A percentile compares a stretch with the other conserved stretches of the same genome.
These are phyloP conservation scores for Stromatinia cepivora DNA, from an alignment of 2,329 filamentous ascomycete species.

Conservation along the genomic window DNA sequence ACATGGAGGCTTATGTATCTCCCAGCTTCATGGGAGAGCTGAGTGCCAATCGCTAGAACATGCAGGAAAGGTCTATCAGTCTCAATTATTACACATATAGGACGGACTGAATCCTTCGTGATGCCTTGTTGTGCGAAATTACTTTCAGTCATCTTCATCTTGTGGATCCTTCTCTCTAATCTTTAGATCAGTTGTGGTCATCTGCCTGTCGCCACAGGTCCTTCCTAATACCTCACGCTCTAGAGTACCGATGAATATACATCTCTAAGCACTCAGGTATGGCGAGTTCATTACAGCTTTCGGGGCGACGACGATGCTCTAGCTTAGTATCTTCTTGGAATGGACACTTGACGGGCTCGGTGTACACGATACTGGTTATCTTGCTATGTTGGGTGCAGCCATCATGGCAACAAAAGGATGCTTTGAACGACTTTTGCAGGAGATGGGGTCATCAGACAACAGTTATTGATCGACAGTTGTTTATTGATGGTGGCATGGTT, in stretches of 20 bases:
- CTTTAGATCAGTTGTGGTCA: constrained; percentile 7
- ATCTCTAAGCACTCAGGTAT: constrained; percentile 15
- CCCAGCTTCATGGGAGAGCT: constrained; percentile 10
- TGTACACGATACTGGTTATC: constrained; percentile 25
- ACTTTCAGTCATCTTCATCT: constrained; percentile 18
- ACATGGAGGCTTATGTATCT: constrained; percentile 14
- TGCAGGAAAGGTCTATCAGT: constrained; percentile 6
- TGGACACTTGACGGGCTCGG: constrained; percentile 17
- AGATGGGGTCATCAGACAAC: constrained; percentile 61
- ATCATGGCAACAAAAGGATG: constrained; percentile 48
- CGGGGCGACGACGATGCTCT: constrained; percentile 4
- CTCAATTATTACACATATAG: constrained; percentile 19
- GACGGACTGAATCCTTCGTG: constrained; percentile 16
- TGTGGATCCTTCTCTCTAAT: constrained; percentile 18
- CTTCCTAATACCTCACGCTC: constrained; percentile 8
- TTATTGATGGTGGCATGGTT: constrained; percentile 61
- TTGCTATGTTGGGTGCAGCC: constrained; percentile 27
- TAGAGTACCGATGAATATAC: background rate
- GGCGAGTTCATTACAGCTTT: constrained; percentile 15
- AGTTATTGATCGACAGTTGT: constrained; percentile 58
- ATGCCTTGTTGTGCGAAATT: constrained; percentile 5
- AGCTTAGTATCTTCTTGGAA: background rate
- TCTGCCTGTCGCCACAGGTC: constrained; percentile 11
- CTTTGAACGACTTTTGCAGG: constrained; percentile 55
- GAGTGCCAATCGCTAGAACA: constrained; percentile 20